Evolutionary conservation across 306 rosid species (phyloP).

Genomic region (Castanopsis chinensis): DNA sequence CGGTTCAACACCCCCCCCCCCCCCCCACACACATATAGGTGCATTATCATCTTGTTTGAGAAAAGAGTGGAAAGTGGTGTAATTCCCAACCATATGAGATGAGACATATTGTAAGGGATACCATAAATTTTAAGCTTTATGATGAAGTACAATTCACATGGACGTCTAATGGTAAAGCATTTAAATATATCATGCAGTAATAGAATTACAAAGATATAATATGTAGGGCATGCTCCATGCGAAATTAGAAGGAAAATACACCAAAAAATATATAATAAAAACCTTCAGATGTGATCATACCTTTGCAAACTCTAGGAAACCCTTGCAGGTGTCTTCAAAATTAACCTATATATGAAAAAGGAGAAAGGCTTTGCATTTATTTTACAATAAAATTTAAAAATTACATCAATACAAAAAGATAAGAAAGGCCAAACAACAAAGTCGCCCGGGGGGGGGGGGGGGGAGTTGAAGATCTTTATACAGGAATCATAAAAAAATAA

Average conservation of each 20-base stretch:
- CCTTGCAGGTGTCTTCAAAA: conserved; percentile 97
- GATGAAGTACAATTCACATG: no score
- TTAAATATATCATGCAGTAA: neutral
- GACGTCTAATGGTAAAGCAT: no score
- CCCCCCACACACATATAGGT: no score
- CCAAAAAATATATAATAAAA: neutral
- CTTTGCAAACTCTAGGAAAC: conserved; percentile 96
- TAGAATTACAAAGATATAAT: neutral
- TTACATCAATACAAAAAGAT: neutral
- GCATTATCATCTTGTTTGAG: no score
- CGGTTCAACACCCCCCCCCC: no score
- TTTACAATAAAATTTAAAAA: conserved; percentile 12
- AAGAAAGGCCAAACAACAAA: neutral
- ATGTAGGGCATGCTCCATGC: neutral
- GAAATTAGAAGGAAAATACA: neutral
- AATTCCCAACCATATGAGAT: no score
- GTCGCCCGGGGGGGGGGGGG: no score
- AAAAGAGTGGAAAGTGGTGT: no score
- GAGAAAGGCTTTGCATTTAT: neutral
- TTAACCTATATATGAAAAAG: conserved; percentile 63
- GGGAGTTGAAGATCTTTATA: neutral
- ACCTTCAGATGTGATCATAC: conserved; percentile 34
- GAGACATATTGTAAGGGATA: no score
- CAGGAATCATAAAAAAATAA: no score
- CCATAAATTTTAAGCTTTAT: no score